A percentile compares a stretch with the other conserved stretches of the same genome.
phyloP scores from a whole-genome alignment of 805 yeast genomes.

The Saccharomycopsis guyanensis region DNA sequence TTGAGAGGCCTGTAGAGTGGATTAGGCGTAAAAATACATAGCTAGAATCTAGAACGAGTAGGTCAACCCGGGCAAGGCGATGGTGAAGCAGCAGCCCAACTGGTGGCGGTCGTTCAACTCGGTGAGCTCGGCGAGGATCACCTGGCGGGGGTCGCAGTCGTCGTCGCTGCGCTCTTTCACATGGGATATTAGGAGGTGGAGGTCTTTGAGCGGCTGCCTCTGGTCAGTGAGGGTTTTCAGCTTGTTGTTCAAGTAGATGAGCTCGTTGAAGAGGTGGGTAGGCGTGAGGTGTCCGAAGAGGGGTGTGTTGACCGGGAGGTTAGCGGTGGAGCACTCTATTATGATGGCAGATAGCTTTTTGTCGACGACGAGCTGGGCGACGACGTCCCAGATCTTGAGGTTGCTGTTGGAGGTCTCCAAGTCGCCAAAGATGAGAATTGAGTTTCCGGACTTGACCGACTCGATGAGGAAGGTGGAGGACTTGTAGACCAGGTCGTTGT shows the following conservation, averaged over 20 bases:
- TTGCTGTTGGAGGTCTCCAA: constrained; percentile 58
- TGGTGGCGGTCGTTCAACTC: constrained; percentile 29
- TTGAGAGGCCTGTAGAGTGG: neutral
- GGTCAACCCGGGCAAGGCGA: constrained; percentile 50
- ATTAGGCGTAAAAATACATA: neutral
- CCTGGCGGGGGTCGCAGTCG: constrained; percentile 47
- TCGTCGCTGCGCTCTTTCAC: constrained; percentile 37
- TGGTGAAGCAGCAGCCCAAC: constrained; percentile 40
- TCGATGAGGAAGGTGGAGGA: constrained; percentile 54
- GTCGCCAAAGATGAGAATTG: constrained; percentile 71
- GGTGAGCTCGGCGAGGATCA: constrained; percentile 43
- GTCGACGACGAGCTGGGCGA: constrained; percentile 39
- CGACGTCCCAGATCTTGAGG: constrained; percentile 44
- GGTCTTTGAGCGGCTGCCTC: constrained; percentile 21
- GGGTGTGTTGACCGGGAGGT: constrained; percentile 36
- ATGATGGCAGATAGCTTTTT: constrained; percentile 45
- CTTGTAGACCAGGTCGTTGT: constrained; percentile 25
- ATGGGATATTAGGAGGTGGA: constrained; percentile 39
- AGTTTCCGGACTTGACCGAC: constrained; percentile 28
- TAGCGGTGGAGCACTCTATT: constrained; percentile 69
- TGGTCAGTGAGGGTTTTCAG: neutral
- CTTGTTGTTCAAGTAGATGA: constrained; percentile 28
- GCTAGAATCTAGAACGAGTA: constrained; percentile 23
- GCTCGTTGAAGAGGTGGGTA: constrained; percentile 47
- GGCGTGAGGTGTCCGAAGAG: constrained; percentile 84